Evolutionary conservation across 2,329 filamentous ascomycete genomes (phyloP), one percentile per base, ranked within the genome.

Genomic region (Ascocoryne sarcoides): DNA sequence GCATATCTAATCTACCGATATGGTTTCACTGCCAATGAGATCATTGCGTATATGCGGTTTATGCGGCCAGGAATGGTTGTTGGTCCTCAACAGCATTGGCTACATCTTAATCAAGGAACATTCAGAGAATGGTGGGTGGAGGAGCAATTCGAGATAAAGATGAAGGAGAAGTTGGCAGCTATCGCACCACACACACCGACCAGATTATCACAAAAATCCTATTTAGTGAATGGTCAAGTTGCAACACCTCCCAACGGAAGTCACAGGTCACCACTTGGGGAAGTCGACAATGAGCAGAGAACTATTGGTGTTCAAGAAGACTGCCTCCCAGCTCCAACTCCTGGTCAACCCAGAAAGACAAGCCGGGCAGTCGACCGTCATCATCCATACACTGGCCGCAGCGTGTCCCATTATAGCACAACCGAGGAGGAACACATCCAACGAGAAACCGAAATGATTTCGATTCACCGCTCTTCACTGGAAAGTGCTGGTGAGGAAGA

Each of bases 61-160:
- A 96, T 96, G 90, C 77, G 90, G 43, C 92, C 92, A 0, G 92
- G 92, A 39, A 98, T 98, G 92, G 92, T 98, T 5, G 92, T 98
- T 39, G 92, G 92, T 1, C 92, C 92, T 29, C 92, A 98, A 61
- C 92, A 98, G 65, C 92, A 98, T 65, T 98, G 92, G 92, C 75
- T 98, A 40, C 92, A 98, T 60, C 75, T 98, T 47, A 95, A 98
- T 67, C 92, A 98, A 65, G 84, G 84, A 26, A 82, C 84, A 26
- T 98, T 98, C 78, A 79, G 92, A n/a, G 88, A 96, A 64, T 98
- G 92, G 92, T 96, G 89, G 86, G 73, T 77, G 49, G 80, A 84
- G 57, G 81, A 85, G 58, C 72, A 70, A 32, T 59, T 57, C 26
- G 60, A 61, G 42, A 50, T 58, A 40, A 61, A 59, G 32, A 55